Evolutionary conservation across 2,329 filamentous ascomycete species (phyloP).

Genomic region (Peltaster fructicola): DNA sequence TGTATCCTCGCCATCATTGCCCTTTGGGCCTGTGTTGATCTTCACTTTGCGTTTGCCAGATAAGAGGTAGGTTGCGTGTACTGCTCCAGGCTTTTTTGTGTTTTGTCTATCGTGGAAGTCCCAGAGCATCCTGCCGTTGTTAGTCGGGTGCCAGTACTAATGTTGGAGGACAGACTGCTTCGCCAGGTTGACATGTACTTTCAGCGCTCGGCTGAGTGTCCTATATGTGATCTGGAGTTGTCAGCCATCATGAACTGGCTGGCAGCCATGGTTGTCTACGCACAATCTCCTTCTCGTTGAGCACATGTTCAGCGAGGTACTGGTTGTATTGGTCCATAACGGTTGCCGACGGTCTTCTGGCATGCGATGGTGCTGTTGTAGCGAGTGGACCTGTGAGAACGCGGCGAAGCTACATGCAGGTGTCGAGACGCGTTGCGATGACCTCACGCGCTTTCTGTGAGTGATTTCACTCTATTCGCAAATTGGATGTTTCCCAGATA

Average conservation of each 20-base stretch:
- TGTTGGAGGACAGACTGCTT: conserved; percentile 48
- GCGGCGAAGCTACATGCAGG: too few relatives aligned
- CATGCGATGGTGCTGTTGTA: too few relatives aligned
- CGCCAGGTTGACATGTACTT: conserved; percentile 69
- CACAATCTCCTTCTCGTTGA: conserved; percentile 60
- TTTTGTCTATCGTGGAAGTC: conserved; percentile 73
- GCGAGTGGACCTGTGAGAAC: too few relatives aligned
- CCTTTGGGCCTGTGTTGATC: conserved; percentile 22
- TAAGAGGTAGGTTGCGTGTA: conserved; percentile 88
- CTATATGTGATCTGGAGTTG: conserved; percentile 63
- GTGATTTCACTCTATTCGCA: too few relatives aligned
- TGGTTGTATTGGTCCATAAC: conserved; percentile 42
- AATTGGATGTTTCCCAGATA: too few relatives aligned
- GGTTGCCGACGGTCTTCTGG: conserved; percentile 1
- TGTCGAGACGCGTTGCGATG: too few relatives aligned
- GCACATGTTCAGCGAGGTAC: conserved; percentile 56
- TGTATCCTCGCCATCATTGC: conserved; percentile 45
- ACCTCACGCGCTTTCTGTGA: too few relatives aligned
- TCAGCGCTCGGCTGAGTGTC: conserved; percentile 61
- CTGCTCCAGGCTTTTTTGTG: conserved; percentile 48
- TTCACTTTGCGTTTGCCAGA: conserved; percentile 44
- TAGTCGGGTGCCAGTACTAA: background rate
- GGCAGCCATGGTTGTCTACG: conserved; percentile 20
- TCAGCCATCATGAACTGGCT: conserved; percentile 4
- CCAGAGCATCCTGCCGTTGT: conserved; percentile 51